Evolutionary conservation across 2,329 filamentous ascomycete species (phyloP).

Genomic region (Penicillium sp.): DNA sequence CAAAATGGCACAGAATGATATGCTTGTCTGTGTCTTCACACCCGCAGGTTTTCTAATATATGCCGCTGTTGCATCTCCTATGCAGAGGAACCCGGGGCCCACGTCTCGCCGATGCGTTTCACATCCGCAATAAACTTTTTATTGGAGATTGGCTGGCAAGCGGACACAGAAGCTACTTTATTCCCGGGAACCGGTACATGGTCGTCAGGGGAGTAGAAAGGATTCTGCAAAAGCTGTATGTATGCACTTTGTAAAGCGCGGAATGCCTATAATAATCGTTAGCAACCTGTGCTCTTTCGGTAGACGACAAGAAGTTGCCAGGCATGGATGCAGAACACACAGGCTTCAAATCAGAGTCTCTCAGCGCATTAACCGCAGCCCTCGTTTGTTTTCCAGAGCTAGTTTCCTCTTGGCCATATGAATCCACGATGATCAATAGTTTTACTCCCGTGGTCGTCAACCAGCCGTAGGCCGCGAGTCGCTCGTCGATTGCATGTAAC

Average conservation of each 20-base stretch:
- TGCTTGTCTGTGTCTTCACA: not conserved
- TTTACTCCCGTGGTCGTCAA: constrained; percentile 93
- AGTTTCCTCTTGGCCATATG: constrained; percentile 64
- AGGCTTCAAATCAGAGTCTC: constrained; percentile 82
- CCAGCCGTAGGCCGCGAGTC: constrained; percentile 90
- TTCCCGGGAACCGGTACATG: constrained; percentile 59
- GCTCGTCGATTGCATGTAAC: constrained; percentile 88
- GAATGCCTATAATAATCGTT: constrained; percentile 61
- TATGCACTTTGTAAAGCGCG: constrained; percentile 90
- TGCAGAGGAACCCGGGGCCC: constrained; percentile 68
- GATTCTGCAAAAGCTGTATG: constrained; percentile 82
- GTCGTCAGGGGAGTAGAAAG: constrained; percentile 89
- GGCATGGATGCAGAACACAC: constrained; percentile 46
- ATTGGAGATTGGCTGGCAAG: constrained; percentile 69
- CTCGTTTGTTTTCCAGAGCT: constrained; percentile 32
- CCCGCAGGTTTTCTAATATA: not conserved
- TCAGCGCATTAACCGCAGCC: constrained; percentile 59
- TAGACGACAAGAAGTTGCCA: not conserved
- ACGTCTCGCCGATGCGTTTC: constrained; percentile 76
- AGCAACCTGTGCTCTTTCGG: not conserved
- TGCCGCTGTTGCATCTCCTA: constrained; percentile 54
- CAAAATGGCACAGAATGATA: not conserved
- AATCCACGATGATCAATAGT: constrained; percentile 85
- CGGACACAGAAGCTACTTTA: constrained; percentile 40
- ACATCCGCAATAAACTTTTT: constrained; percentile 77